Evolutionary conservation across 2,329 filamentous ascomycete genomes (phyloP).

Genomic region (Trichophyton mentagrophytes): DNA sequence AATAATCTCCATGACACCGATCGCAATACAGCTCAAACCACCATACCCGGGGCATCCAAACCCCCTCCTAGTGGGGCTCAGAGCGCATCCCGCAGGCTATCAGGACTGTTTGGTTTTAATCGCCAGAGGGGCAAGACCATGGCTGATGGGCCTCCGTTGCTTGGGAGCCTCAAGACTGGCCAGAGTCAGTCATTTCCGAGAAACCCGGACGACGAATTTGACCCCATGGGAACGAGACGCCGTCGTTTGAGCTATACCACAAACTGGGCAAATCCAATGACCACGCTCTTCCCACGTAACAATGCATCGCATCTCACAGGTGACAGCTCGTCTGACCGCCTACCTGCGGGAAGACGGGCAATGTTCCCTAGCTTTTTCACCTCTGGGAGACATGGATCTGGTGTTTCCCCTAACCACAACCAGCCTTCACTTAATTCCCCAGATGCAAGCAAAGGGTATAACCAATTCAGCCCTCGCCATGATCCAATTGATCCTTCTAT

Average conservation of each 20-base stretch:
- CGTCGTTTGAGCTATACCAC: slow-evolving; percentile 46
- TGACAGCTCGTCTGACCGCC: slow-evolving; percentile 27
- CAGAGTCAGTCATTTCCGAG: slow-evolving; percentile 54
- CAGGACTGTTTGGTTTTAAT: slow-evolving; percentile 45
- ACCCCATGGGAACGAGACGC: slow-evolving; percentile 38
- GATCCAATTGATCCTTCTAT: slow-evolving; percentile 37
- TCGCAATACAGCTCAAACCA: slow-evolving; percentile 18
- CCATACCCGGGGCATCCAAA: slow-evolving; percentile 5
- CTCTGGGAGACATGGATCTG: slow-evolving; percentile 26
- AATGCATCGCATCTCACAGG: slow-evolving; percentile 32
- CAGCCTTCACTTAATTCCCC: slow-evolving; percentile 23
- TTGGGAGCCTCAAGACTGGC: slow-evolving; percentile 46
- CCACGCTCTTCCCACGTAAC: slow-evolving; percentile 32
- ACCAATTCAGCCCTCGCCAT: slow-evolving; percentile 36
- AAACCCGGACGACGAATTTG: slow-evolving; percentile 39
- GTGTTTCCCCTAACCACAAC: slow-evolving; percentile 20
- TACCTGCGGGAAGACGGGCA: slow-evolving; percentile 25
- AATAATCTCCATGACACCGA: slow-evolving; percentile 25
- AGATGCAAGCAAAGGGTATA: slow-evolving; percentile 30
- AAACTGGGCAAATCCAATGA: slow-evolving; percentile 41
- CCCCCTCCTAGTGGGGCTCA: slow-evolving; percentile 28
- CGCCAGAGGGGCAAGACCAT: slow-evolving; percentile 50
- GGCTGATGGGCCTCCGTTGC: slow-evolving; percentile 43
- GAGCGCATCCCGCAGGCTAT: slow-evolving; percentile 42
- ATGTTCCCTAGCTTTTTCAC: slow-evolving; percentile 34